Percentiles rank a stretch among this genome's conserved stretches.
Evolutionary conservation across 176 grass and related monocot species (phyloP).

Genomic region (Zea luxurians): DNA sequence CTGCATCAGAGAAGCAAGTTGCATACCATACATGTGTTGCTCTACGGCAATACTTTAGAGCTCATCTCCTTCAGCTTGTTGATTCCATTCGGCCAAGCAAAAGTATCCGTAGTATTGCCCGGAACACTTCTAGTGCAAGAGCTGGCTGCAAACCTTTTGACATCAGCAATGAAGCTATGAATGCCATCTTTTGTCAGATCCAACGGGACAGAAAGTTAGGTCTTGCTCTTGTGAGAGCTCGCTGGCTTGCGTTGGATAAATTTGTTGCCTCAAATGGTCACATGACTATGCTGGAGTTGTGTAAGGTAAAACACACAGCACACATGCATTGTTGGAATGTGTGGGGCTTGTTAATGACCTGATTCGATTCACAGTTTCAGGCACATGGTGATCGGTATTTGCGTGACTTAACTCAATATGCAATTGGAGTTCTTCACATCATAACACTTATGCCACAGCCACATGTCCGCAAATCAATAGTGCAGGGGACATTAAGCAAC

Average conservation of each 20-base stretch:
- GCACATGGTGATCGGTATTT: conserved; percentile 81
- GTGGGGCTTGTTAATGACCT: conserved; percentile 27
- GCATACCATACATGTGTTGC: conserved; percentile 96
- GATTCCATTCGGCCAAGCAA: conserved; percentile 96
- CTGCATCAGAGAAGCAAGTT: conserved; percentile 91
- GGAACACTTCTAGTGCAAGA: conserved; percentile 80
- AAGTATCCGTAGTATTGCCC: conserved; percentile 68
- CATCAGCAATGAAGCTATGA: conserved; percentile 88
- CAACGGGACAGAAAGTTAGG: conserved; percentile 95
- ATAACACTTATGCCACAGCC: conserved; percentile 78
- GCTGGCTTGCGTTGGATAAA: conserved; percentile 79
- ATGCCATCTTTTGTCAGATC: conserved; percentile 87
- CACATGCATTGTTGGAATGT: background rate
- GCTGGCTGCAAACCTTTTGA: conserved; percentile 87
- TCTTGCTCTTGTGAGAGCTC: conserved; percentile 74
- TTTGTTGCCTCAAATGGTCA: conserved; percentile 90
- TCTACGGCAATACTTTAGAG: conserved; percentile 88
- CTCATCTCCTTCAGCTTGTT: conserved; percentile 83
- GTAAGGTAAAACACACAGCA: conserved; percentile 58
- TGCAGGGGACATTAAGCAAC: conserved; percentile 84
- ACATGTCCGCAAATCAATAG: conserved; percentile 75
- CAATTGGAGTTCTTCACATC: conserved; percentile 94
- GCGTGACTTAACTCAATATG: conserved; percentile 90
- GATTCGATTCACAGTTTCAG: conserved; percentile 48
- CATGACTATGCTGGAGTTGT: conserved; percentile 86